phyloP scores from a whole-genome alignment of 352 stramenopile species.

The Phytophthora fragariaefolia region DNA sequence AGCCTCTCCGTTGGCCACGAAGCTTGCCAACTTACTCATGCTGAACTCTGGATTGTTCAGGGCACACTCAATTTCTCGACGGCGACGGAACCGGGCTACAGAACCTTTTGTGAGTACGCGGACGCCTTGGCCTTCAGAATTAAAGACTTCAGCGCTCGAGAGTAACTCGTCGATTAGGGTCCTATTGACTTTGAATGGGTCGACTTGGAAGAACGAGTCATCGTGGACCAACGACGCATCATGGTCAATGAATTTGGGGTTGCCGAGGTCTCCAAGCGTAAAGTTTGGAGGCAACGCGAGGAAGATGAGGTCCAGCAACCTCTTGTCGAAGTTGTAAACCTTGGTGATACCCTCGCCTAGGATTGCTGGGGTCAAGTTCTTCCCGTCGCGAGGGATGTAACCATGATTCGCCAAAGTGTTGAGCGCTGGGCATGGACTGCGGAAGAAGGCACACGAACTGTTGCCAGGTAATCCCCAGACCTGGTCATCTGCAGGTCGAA shows the following conservation, averaged over 20 bases:
- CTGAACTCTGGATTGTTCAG: constrained; percentile 47
- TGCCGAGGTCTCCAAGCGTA: constrained; percentile 50
- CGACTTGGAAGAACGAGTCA: constrained; percentile 54
- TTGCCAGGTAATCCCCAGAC: constrained; percentile 56
- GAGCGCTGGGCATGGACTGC: constrained; percentile 51
- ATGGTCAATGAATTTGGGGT: constrained; percentile 74
- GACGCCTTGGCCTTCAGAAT: constrained; percentile 4
- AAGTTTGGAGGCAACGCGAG: constrained; percentile 28
- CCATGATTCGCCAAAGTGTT: constrained; percentile 62
- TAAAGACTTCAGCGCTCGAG: constrained; percentile 37
- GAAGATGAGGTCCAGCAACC: constrained; percentile 29
- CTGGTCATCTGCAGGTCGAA: constrained; percentile 41
- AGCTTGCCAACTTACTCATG: constrained; percentile 51
- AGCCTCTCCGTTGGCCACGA: constrained; percentile 55
- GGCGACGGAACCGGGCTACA: constrained; percentile 48
- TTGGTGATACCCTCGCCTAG: constrained; percentile 50
- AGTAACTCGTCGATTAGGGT: constrained; percentile 54
- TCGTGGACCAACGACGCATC: constrained; percentile 70
- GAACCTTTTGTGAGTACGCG: constrained; percentile 45
- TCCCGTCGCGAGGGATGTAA: constrained; percentile 51
- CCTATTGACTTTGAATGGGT: constrained; percentile 52
- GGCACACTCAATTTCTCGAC: constrained; percentile 48
- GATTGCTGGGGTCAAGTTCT: constrained; percentile 35
- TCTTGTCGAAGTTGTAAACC: constrained; percentile 57
- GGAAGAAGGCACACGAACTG: constrained; percentile 30